These are phyloP conservation scores for Apophysomyces trapeziformis DNA, from an alignment of 371 early-diverging fungal species.

Conservation along the genomic window DNA sequence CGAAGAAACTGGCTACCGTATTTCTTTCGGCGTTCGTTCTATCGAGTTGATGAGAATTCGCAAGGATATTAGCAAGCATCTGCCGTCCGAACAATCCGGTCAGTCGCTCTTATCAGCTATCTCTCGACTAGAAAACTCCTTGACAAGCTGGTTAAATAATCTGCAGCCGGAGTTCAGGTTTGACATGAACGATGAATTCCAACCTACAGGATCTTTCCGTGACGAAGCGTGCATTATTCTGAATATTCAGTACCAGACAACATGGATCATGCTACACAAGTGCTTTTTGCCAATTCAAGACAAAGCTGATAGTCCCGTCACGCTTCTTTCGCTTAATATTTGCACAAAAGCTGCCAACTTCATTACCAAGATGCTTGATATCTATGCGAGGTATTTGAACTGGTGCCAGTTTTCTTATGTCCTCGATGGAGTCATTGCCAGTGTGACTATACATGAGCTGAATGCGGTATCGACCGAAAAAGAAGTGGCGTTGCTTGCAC, in stretches of 20 bases:
- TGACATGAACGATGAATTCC: constrained; percentile 26
- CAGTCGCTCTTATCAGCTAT: constrained; percentile 46
- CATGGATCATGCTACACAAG: constrained; percentile 45
- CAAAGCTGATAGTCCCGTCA: constrained; percentile 34
- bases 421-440: constrained; percentile 51
- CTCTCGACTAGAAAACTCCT: constrained; percentile 50
- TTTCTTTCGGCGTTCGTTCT: constrained; percentile 49
- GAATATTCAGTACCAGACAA: constrained; percentile 37
- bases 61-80: constrained; percentile 51
- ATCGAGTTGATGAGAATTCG: constrained; percentile 56
- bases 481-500: constrained; percentile 42
- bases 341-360: constrained; percentile 37
- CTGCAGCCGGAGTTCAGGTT: constrained; percentile 34
- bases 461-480: constrained; percentile 47
- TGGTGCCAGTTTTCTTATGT: constrained; percentile 55
- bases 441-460: constrained; percentile 49
- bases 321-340: constrained; percentile 34
- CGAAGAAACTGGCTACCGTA: constrained; percentile 37
- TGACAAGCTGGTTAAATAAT: constrained; percentile 49
- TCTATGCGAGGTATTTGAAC: constrained; percentile 34
- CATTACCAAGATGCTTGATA: constrained; percentile 46
- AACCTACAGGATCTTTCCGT: constrained; percentile 35
- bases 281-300: constrained; percentile 41
- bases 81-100: constrained; percentile 44
- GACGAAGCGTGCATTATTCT: constrained; percentile 37